Evolutionary conservation across 2,329 filamentous ascomycete genomes (phyloP).

Genomic region (Didymella arachidicola): DNA sequence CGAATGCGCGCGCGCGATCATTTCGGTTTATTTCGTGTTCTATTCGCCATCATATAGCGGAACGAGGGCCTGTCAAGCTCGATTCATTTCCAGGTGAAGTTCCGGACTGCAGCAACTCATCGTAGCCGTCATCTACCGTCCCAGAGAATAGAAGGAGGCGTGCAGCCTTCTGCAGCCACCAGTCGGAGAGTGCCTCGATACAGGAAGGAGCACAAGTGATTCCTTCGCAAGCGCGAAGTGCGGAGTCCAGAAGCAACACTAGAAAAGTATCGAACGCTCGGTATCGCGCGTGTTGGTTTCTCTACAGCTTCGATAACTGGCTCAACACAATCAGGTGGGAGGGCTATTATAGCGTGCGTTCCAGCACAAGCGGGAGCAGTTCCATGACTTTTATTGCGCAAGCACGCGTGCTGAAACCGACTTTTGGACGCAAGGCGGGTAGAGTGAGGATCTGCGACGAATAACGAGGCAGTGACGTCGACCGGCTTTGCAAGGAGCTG

Average conservation of each 20-base stretch:
- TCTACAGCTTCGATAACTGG: constrained; percentile 12
- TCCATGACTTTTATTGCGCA: background rate
- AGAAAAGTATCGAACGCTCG: constrained; percentile 19
- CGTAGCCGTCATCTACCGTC: constrained; percentile 7
- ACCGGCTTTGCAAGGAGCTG: background rate
- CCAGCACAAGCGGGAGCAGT: constrained; percentile 4
- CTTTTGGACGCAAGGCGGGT: background rate
- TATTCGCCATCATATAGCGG: background rate
- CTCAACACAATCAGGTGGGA: constrained; percentile 14
- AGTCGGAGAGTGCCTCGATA: constrained; percentile 18
- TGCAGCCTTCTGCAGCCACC: constrained; percentile 15
- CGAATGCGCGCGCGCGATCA: background rate
- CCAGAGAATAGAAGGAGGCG: background rate
- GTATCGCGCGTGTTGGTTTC: constrained; percentile 6
- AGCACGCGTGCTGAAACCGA: constrained; percentile 12
- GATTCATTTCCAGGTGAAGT: background rate
- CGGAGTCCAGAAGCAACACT: constrained; percentile 31
- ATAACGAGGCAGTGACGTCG: constrained; percentile 13
- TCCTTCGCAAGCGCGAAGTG: constrained; percentile 19
- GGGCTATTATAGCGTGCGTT: constrained; percentile 9
- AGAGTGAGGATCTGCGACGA: constrained; percentile 4
- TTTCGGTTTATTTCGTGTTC: background rate
- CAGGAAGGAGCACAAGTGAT: constrained; percentile 23
- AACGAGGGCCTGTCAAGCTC: background rate
- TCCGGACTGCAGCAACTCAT: background rate